Evolutionary conservation across 371 early-diverging fungal genomes (phyloP).

Genomic region (Syncephalis plumigaleata): DNA sequence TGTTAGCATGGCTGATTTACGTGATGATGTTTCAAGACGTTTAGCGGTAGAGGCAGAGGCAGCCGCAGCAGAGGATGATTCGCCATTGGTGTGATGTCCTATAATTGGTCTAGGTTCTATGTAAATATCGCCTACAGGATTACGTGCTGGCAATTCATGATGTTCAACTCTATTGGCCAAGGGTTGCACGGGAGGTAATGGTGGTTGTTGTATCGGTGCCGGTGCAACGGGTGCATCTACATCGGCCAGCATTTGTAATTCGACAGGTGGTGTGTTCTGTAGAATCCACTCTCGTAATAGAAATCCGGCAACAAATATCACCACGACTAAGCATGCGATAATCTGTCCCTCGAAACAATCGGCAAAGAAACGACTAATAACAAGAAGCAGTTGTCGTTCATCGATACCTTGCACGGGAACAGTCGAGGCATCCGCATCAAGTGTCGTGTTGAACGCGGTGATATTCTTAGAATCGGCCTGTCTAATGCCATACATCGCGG

Average conservation of each 20-base stretch:
- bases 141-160: too few relatives aligned
- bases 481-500: not conserved
- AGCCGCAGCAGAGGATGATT: too few relatives aligned
- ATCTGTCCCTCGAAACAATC: constrained; percentile 83
- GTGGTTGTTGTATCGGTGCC: constrained; percentile 2
- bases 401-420: not conserved
- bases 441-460: too few relatives aligned
- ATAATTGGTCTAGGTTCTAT: too few relatives aligned
- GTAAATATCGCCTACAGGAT: too few relatives aligned
- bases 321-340: constrained; percentile 51
- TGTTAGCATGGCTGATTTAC: too few relatives aligned
- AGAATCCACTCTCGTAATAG: constrained; percentile 76
- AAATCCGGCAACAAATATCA: constrained; percentile 59
- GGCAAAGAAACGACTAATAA: constrained; percentile 35
- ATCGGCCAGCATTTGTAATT: constrained; percentile 1
- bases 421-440: not conserved
- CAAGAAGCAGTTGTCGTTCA: not conserved
- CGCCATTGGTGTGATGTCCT: too few relatives aligned
- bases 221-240: constrained; percentile 4
- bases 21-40: too few relatives aligned
- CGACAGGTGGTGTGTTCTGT: constrained; percentile 32
- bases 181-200: too few relatives aligned
- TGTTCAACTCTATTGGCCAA: too few relatives aligned
- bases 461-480: constrained; percentile 1
- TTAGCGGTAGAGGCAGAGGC: too few relatives aligned